A percentile compares a stretch with the other conserved stretches of the same genome.
These are phyloP conservation scores for Quercus mongolica DNA, from an alignment of 306 rosid genomes.

Conservation along the genomic window DNA sequence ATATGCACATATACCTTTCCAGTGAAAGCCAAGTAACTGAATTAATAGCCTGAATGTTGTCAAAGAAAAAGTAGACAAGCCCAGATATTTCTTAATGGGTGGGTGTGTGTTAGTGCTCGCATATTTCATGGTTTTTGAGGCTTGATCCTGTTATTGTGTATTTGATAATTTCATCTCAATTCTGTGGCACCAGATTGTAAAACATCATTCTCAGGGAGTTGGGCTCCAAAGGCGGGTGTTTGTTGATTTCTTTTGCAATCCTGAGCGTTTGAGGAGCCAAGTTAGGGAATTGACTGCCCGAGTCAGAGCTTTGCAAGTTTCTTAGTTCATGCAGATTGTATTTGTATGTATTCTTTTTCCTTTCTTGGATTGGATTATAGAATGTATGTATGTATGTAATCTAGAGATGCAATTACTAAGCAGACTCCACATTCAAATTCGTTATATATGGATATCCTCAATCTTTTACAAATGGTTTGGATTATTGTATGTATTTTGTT, in stretches of 20 bases:
- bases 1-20: too few relatives aligned
- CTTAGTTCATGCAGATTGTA: slow-evolving; percentile 21
- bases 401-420: neutral
- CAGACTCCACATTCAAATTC: neutral
- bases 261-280: slow-evolving; percentile 80
- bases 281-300: slow-evolving; percentile 82
- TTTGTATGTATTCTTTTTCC: neutral
- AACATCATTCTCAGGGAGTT: slow-evolving; percentile 84
- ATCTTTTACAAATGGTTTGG: neutral
- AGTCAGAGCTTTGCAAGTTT: slow-evolving; percentile 82
- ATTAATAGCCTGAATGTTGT: too few relatives aligned
- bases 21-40: too few relatives aligned
- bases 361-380: neutral
- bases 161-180: slow-evolving; percentile 1
- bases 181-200: slow-evolving; percentile 65
- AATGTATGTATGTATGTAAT: neutral
- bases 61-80: too few relatives aligned
- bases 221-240: slow-evolving; percentile 85
- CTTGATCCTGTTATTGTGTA: neutral
- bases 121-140: neutral
- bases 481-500: too few relatives aligned
- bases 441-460: neutral
- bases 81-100: too few relatives aligned
- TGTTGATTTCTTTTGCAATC: slow-evolving; percentile 94
- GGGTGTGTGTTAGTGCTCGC: neutral